Percentiles rank a stretch among this genome's conserved stretches.
phyloP scores from a whole-genome alignment of 352 stramenopile species.

The Phytophthora parvispora region DNA sequence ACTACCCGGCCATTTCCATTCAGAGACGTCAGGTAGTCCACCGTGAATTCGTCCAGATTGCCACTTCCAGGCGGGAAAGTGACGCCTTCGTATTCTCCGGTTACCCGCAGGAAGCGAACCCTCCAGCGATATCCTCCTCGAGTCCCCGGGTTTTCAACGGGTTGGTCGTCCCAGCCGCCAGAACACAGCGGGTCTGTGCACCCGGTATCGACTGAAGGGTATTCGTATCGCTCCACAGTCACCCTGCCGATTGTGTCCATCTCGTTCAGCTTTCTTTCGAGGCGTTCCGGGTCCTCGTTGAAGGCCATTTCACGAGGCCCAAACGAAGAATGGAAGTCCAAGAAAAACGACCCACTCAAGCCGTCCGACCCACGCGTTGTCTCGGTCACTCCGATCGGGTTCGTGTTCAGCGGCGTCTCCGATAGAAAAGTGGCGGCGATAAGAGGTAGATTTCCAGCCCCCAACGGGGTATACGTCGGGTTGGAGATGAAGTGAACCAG shows the following conservation, averaged over 20 bases:
- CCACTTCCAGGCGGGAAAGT: slow-evolving; percentile 86
- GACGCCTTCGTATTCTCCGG: slow-evolving; percentile 73
- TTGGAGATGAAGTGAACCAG: slow-evolving; percentile 96
- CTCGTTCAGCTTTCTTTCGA: slow-evolving; percentile 96
- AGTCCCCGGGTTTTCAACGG: slow-evolving; percentile 82
- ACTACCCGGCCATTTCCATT: slow-evolving; percentile 57
- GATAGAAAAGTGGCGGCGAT: slow-evolving; percentile 60
- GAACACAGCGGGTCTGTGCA: slow-evolving; percentile 65
- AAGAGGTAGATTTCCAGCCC: slow-evolving; percentile 89
- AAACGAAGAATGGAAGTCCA: slow-evolving; percentile 90
- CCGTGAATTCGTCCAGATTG: slow-evolving; percentile 67
- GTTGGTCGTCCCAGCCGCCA: slow-evolving; percentile 93
- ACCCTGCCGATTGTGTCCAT: slow-evolving; percentile 95
- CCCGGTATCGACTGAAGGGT: slow-evolving; percentile 79
- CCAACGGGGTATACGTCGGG: slow-evolving; percentile 86
- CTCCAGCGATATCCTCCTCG: slow-evolving; percentile 86
- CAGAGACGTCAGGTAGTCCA: slow-evolving; percentile 37
- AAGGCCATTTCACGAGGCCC: slow-evolving; percentile 86
- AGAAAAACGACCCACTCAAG: slow-evolving; percentile 90
- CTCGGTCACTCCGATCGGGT: slow-evolving; percentile 85
- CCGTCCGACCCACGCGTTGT: slow-evolving; percentile 87
- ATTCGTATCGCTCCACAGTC: slow-evolving; percentile 90
- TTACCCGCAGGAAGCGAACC: slow-evolving; percentile 80
- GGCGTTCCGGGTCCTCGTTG: slow-evolving; percentile 84
- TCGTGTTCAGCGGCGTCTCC: slow-evolving; percentile 17